Base-by-base conservation (phyloP, 2,329 filamentous ascomycete genomes). In the Nannizziopsis barbatae region DNA sequence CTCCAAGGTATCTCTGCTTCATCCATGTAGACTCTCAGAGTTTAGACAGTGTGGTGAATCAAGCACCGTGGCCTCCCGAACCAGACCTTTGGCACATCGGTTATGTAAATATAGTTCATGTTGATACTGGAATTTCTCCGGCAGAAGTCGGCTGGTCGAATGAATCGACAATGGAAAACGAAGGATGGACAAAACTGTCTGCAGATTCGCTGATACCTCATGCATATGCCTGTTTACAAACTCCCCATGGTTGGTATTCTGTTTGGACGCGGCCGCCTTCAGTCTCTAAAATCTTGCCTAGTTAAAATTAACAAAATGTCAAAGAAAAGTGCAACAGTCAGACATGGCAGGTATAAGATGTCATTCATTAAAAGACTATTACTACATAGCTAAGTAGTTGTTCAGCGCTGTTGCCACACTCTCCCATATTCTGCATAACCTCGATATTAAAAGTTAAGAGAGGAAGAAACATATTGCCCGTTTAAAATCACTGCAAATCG, bases 61-160 rank as follows among this genome's bases (percentile, higher is more conserved):
- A 39, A 15, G 39, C 46, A 6, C 40, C 22, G n/a, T 39, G 11
- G 14, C 40, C 39, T 5, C 40, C 27, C 10, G 39, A 49, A 5
- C 31, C 35, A 14, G 46, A 43, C 17, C 18, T 31, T 22, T 32
- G 20, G 32, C 32, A 38, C 8, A n/a, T 15, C 18, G 46, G 40
- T n/a, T 39, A 49, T 39, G 46, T 49, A 35, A 49, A 49, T 35
- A 1, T 49, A 33, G 15, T 49, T 27, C 18, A 47, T 42, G 22
- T 33, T 12, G 36, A 10, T 15, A 17, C 35, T 2, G 22, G 30
- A 17, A 17, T 36, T 9, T n/a, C 15, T 27, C 30, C 10, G 35
- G 14, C 5, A 14, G 36, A 40, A 12, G 1, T 15, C 15, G 11
- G 18, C 9, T 2, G 12, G 10, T 15, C 27, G 14, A 33, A 46